These are phyloP conservation scores for Podaxis pistillaris DNA, from an alignment of 768 basidiomycete genomes.

Conservation along the genomic window DNA sequence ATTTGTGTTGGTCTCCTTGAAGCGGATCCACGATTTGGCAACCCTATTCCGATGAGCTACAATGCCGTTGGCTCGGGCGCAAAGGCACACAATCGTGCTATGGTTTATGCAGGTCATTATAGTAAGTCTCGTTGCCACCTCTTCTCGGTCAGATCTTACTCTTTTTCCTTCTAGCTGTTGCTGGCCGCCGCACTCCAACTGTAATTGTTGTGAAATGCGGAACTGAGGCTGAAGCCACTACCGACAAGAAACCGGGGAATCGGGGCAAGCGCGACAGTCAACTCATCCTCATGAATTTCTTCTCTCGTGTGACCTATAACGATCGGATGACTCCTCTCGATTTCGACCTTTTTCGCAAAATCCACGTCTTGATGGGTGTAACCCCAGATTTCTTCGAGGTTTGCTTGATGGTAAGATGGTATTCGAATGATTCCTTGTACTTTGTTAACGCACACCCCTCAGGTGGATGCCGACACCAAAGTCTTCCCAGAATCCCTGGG, in stretches of 20 bases:
- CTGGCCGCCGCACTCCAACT: conserved; percentile 90
- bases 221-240: conserved; percentile 75
- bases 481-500: conserved; percentile 89
- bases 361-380: conserved; percentile 96
- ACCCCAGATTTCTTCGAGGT: conserved; percentile 99
- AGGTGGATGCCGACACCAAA: conserved; percentile 99
- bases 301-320: conserved; percentile 98
- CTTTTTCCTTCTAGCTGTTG: conserved; percentile 49
- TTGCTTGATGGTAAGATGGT: conserved; percentile 81
- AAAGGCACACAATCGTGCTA: conserved; percentile 90
- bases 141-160: conserved; percentile 8
- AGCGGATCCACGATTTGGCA: conserved; percentile 93
- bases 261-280: conserved; percentile 98
- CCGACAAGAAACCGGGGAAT: conserved; percentile 95
- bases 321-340: conserved; percentile 98
- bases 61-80: conserved; percentile 85
- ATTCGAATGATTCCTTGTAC: neutral
- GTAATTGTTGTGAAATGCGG: conserved; percentile 97
- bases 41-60: conserved; percentile 94
- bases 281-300: conserved; percentile 99
- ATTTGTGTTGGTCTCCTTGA: conserved; percentile 91
- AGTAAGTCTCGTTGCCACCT: conserved; percentile 50
- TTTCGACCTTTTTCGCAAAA: conserved; percentile 96
- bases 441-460: conserved; percentile 13
- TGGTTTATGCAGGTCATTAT: conserved; percentile 99